A percentile compares a stretch with the other conserved stretches of the same genome.
These are phyloP conservation scores for Puccinellia tenuiflora DNA, from an alignment of 176 grass and related monocot genomes.

Conservation along the genomic window DNA sequence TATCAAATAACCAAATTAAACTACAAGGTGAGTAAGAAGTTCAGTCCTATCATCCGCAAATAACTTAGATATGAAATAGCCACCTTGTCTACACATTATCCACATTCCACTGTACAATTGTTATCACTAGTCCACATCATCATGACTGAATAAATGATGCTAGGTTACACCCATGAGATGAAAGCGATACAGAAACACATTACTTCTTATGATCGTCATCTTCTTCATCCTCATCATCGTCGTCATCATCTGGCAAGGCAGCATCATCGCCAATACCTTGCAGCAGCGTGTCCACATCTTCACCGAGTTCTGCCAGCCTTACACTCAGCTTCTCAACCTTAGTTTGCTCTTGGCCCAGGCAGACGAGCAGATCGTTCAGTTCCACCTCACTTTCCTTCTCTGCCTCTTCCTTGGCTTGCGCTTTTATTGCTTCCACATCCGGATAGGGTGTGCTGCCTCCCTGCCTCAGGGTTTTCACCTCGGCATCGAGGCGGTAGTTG, in stretches of 20 bases:
- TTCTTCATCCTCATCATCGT: slow-evolving; percentile 34
- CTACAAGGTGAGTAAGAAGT: not conserved
- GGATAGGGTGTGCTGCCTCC: slow-evolving; percentile 47
- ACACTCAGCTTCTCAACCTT: slow-evolving; percentile 95
- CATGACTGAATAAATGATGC: slow-evolving; percentile 13
- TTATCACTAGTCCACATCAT: slow-evolving; percentile 18
- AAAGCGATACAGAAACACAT: not conserved
- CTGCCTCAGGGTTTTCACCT: slow-evolving; percentile 57
- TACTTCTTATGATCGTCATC: not conserved
- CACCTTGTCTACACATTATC: slow-evolving; percentile 20
- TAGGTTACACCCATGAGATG: slow-evolving; percentile 8
- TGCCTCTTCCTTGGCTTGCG: slow-evolving; percentile 74
- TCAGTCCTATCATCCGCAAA: slow-evolving; percentile 9
- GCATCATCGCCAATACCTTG: slow-evolving; percentile 76
- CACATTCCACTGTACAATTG: slow-evolving; percentile 37
- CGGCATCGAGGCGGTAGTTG: slow-evolving; percentile 63
- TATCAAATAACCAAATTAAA: slow-evolving; percentile 13
- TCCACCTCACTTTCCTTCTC: slow-evolving; percentile 81
- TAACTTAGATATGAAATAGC: slow-evolving; percentile 18
- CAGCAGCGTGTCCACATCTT: slow-evolving; percentile 75
- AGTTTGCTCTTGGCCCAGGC: slow-evolving; percentile 95
- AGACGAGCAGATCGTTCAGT: slow-evolving; percentile 87
- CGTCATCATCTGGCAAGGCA: slow-evolving; percentile 49
- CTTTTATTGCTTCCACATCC: slow-evolving; percentile 67
- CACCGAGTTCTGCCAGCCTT: slow-evolving; percentile 68